These are phyloP conservation scores for Microascus cirrosus DNA, from an alignment of 2,329 filamentous ascomycete genomes.

Conservation along the genomic window DNA sequence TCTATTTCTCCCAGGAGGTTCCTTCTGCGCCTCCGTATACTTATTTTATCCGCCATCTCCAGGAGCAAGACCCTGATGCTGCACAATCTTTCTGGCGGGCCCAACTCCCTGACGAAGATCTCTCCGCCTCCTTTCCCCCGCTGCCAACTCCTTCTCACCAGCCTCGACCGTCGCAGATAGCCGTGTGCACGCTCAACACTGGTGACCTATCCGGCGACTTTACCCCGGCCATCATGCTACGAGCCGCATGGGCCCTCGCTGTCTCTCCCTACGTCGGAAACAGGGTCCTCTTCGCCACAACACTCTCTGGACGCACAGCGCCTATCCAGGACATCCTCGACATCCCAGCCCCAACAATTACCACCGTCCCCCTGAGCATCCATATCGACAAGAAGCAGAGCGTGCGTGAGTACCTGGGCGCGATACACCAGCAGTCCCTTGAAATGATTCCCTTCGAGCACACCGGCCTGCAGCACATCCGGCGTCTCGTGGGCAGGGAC, in stretches of 20 bases:
- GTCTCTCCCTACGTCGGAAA: slow-evolving; percentile 21
- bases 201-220: slow-evolving; percentile 34
- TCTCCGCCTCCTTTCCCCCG: slow-evolving; percentile 32
- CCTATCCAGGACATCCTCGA: slow-evolving; percentile 12
- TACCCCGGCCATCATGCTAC: slow-evolving; percentile 29
- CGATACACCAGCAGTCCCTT: slow-evolving; percentile 10
- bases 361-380: slow-evolving; percentile 15
- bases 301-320: slow-evolving; percentile 13
- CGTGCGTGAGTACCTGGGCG: slow-evolving; percentile 8
- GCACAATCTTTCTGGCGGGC: slow-evolving; percentile 35
- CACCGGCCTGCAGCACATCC: slow-evolving; percentile 16
- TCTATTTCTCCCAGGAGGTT: slow-evolving; percentile 29
- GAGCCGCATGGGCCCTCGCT: slow-evolving; percentile 19
- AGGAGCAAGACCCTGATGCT: neutral
- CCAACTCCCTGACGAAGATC: slow-evolving; percentile 28
- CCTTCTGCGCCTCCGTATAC: slow-evolving; percentile 25
- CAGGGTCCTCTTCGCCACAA: slow-evolving; percentile 19
- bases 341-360: slow-evolving; percentile 15
- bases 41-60: neutral
- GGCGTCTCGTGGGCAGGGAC: neutral
- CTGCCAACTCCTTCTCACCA: slow-evolving; percentile 32
- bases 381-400: slow-evolving; percentile 13
- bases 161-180: slow-evolving; percentile 11
- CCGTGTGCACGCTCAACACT: slow-evolving; percentile 36
- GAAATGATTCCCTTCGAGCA: slow-evolving; percentile 13